Percentiles rank a stretch among this genome's conserved stretches.
These are phyloP conservation scores for Cicer bijugum DNA, from an alignment of 306 rosid species.

Conservation along the genomic window DNA sequence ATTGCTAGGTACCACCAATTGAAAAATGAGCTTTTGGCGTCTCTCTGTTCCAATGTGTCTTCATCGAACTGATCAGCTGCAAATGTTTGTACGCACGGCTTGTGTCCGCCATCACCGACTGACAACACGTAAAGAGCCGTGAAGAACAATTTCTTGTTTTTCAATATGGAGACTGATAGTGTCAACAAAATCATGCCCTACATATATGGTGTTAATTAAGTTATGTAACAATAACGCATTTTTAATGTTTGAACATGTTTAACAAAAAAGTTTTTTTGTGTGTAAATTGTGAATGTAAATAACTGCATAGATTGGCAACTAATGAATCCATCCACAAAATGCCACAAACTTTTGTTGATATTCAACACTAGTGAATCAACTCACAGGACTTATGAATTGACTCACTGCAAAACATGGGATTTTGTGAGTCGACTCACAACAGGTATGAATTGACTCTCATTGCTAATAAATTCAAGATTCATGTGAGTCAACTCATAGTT, in stretches of 20 bases:
- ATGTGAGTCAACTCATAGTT: no score
- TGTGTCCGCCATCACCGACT: conserved; percentile 76
- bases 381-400: no score
- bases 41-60: conserved; percentile 54
- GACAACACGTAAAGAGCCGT: conserved; percentile 57
- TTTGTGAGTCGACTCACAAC: no score
- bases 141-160: conserved; percentile 45
- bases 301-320: no score
- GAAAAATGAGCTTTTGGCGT: conserved; percentile 67
- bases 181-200: conserved; percentile 64
- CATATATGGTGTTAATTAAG: background rate
- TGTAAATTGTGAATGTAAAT: no score
- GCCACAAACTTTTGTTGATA: no score
- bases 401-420: no score
- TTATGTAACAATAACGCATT: background rate
- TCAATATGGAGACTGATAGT: conserved; percentile 53
- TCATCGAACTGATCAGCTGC: conserved; percentile 84
- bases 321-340: no score
- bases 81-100: conserved; percentile 79
- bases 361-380: no score
- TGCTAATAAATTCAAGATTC: no score
- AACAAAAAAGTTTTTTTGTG: no score
- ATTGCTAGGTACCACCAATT: conserved; percentile 77
- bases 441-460: no score
- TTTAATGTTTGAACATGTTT: background rate